Percentiles rank a stretch among this genome's conserved stretches.
These are phyloP conservation scores for Hanseniaspora singularis DNA, from an alignment of 805 yeast species.

Conservation along the genomic window DNA sequence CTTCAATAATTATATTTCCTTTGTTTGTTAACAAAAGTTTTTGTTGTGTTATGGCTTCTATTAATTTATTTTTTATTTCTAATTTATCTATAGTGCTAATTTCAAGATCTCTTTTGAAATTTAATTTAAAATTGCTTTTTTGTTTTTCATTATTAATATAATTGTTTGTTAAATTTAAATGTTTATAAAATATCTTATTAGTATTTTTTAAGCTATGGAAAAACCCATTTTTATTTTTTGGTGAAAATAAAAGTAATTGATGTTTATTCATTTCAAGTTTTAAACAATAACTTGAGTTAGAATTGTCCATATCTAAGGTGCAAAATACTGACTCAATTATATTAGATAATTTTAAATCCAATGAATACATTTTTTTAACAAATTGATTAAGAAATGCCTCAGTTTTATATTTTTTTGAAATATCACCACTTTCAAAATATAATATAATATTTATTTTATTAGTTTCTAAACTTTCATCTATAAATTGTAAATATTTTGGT, in stretches of 20 bases:
- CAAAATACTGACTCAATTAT: conserved; percentile 37
- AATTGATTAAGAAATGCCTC: conserved; percentile 27
- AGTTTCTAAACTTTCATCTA: too few species aligned
- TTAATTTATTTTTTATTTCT: conserved; percentile 7
- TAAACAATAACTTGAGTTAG: conserved; percentile 31
- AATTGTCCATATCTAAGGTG: conserved; percentile 24
- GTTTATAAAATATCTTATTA: not conserved
- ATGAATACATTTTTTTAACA: conserved; percentile 27
- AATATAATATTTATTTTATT: too few species aligned
- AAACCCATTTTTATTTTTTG: conserved; percentile 17
- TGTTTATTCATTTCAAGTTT: conserved; percentile 28
- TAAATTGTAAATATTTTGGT: too few species aligned
- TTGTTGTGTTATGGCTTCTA: not conserved
- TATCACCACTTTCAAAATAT: too few species aligned
- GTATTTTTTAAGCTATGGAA: not conserved
- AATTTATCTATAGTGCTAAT: too few species aligned
- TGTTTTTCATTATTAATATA: not conserved
- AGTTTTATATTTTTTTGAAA: not conserved
- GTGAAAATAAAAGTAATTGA: conserved; percentile 26
- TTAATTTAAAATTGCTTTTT: too few species aligned
- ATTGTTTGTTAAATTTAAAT: not conserved
- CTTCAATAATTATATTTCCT: not conserved
- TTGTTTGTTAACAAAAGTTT: not conserved
- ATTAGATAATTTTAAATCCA: conserved; percentile 20
- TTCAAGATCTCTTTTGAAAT: conserved; percentile 11